Conservation (phyloP, 2,329 filamentous ascomycete species). For the Colletotrichum acutatum region DNA sequence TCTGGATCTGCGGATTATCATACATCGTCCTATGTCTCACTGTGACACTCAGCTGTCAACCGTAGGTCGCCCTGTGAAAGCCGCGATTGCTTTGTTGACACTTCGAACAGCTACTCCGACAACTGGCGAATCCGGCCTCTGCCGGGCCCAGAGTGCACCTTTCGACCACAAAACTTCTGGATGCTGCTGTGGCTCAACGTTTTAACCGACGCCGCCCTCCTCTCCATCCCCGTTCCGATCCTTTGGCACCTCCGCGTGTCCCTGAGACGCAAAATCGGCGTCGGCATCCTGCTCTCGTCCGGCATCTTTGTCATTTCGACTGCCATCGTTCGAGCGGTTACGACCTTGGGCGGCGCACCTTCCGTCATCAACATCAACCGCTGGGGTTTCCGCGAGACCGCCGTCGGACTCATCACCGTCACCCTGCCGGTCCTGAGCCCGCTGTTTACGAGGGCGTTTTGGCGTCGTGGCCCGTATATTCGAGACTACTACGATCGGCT, state of each 20-base stretch:
- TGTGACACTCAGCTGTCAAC: conserved; percentile 35
- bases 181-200: conserved; percentile 40
- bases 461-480: conserved; percentile 32
- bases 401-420: conserved; percentile 36
- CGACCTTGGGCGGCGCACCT: conserved; percentile 37
- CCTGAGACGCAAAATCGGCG: conserved; percentile 35
- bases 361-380: conserved; percentile 41
- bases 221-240: conserved; percentile 41
- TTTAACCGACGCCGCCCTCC: conserved; percentile 39
- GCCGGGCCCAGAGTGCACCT: conserved; percentile 35
- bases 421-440: conserved; percentile 36
- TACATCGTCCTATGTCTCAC: conserved; percentile 34
- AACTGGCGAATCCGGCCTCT: conserved; percentile 42
- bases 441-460: conserved; percentile 35
- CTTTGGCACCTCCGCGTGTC: conserved; percentile 38
- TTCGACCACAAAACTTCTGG: conserved; percentile 40
- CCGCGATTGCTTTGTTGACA: background rate
- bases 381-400: conserved; percentile 40
- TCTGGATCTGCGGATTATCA: conserved; percentile 37
- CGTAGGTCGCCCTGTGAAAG: background rate
- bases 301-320: conserved; percentile 43
- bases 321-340: conserved; percentile 38
- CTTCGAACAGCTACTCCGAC: conserved; percentile 1
- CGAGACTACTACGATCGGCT: conserved; percentile 23
- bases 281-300: conserved; percentile 40